Conservation (phyloP, 208 protist species). For the Acanthamoeba divionensis region DNA sequence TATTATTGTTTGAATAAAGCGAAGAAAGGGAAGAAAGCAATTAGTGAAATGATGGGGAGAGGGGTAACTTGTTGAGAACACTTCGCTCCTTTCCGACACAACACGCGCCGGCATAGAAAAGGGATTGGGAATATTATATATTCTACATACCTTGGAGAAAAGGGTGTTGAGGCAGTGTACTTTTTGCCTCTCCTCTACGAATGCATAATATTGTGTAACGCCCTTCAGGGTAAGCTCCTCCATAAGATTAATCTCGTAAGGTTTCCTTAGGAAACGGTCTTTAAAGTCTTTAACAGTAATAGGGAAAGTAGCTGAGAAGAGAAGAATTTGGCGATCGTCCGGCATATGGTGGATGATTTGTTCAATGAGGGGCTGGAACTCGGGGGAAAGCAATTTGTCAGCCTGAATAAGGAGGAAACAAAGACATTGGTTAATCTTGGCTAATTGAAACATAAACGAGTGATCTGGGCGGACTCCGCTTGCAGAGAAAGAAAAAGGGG, state of each 20-base stretch:
- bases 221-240: conserved; percentile 96
- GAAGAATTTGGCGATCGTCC: conserved; percentile 90
- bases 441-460: background rate
- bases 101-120: background rate
- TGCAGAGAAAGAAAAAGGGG: background rate
- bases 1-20: conserved; percentile 55
- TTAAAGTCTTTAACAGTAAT: conserved; percentile 89
- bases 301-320: conserved; percentile 99
- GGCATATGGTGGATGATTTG: conserved; percentile 91
- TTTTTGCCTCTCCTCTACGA: conserved; percentile 98
- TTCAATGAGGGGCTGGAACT: conserved; percentile 94
- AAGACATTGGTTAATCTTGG: background rate
- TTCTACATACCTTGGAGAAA: conserved; percentile 90
- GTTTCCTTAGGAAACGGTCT: conserved; percentile 90
- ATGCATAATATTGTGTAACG: conserved; percentile 99
- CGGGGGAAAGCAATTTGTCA: conserved; percentile 96
- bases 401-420: conserved; percentile 73
- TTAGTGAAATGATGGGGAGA: background rate
- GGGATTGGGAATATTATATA: background rate
- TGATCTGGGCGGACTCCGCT: background rate
- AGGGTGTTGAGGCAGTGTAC: conserved; percentile 99
- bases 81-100: background rate
- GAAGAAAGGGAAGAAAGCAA: background rate
- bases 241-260: conserved; percentile 99
- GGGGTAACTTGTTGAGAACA: background rate